These are phyloP conservation scores for Arthrobotrys musiformis DNA, from an alignment of 2,329 filamentous ascomycete species.

Conservation along the genomic window DNA sequence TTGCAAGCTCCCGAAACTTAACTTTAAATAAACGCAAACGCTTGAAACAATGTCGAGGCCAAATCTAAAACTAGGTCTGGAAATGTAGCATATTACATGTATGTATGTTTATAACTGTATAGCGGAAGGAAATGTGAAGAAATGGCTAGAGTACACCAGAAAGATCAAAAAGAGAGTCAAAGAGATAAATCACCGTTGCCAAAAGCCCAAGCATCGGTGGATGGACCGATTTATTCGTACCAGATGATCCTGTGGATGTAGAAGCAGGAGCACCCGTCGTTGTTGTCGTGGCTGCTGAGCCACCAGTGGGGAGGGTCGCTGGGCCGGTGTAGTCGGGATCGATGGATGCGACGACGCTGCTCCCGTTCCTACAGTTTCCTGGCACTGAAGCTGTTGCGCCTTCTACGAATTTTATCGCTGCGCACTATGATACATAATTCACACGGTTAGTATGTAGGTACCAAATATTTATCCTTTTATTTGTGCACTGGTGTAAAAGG, in stretches of 20 bases:
- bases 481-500: no score
- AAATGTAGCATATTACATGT: no score
- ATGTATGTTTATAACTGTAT: no score
- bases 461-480: no score
- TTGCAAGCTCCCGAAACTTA: no score
- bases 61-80: no score
- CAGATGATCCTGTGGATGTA: background rate
- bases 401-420: slow-evolving; percentile 29
- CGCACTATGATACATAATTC: background rate
- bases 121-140: no score
- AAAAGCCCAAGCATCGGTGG: slow-evolving; percentile 3
- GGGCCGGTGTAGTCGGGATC: slow-evolving; percentile 15
- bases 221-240: background rate
- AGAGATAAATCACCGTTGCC: background rate
- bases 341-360: slow-evolving; percentile 11
- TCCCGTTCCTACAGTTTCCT: slow-evolving; percentile 28
- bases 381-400: slow-evolving; percentile 7
- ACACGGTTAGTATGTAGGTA: no score
- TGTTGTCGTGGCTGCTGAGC: background rate
- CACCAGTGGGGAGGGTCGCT: background rate
- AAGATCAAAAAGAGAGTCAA: background rate
- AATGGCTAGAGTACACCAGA: background rate
- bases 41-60: no score
- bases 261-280: background rate
- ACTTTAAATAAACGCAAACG: no score